These are phyloP conservation scores for Pyricularia pennisetigena DNA, from an alignment of 2,329 filamentous ascomycete species.

Conservation along the genomic window DNA sequence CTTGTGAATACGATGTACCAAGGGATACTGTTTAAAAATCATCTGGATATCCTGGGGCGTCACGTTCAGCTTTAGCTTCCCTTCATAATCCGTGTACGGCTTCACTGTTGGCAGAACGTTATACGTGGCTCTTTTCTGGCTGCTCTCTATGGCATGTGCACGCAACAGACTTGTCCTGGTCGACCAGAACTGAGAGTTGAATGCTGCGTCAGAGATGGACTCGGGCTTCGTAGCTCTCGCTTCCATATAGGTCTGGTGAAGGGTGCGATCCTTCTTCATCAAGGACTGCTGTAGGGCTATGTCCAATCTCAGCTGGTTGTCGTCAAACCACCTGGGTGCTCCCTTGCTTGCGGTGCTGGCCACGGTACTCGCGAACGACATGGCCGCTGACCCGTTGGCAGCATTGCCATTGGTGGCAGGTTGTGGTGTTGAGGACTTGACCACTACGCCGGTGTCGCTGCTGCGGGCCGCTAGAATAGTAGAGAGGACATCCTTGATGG, in stretches of 20 bases:
- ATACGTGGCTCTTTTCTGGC: constrained; percentile 80
- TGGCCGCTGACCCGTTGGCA: constrained; percentile 50
- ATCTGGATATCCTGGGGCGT: constrained; percentile 87
- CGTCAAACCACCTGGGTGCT: constrained; percentile 66
- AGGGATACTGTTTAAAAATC: constrained; percentile 85
- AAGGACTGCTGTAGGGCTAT: constrained; percentile 80
- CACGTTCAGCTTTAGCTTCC: constrained; percentile 57
- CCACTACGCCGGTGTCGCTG: constrained; percentile 37
- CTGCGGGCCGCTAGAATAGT: constrained; percentile 63
- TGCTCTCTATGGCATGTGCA: constrained; percentile 80
- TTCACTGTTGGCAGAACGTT: constrained; percentile 91
- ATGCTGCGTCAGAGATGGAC: constrained; percentile 67
- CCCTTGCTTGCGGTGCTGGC: constrained; percentile 20
- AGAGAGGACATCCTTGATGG: constrained; percentile 73
- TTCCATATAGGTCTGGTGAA: constrained; percentile 82
- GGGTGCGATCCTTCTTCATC: constrained; percentile 64
- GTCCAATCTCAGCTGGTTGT: constrained; percentile 66
- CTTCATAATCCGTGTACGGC: constrained; percentile 61
- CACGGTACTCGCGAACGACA: constrained; percentile 63
- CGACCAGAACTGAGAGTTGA: constrained; percentile 92
- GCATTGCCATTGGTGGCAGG: constrained; percentile 14
- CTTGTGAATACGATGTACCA: constrained; percentile 85
- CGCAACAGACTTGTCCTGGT: constrained; percentile 77
- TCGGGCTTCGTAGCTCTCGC: constrained; percentile 76
- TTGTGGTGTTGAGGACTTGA: constrained; percentile 28